Conservation (phyloP, 164 flowering plant genomes). For the Stephania japonica region DNA sequence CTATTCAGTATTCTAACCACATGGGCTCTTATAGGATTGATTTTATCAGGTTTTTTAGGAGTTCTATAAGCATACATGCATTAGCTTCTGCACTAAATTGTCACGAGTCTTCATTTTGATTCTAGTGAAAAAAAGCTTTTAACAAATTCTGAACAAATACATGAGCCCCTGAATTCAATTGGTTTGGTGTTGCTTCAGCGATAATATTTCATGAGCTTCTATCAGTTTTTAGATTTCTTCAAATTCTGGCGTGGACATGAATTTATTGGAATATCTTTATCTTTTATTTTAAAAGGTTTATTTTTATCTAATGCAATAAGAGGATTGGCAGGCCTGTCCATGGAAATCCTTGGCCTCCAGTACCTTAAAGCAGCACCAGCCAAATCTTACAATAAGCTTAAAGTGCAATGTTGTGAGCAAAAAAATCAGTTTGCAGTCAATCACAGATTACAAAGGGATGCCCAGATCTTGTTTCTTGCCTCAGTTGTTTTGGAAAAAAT, state of each 20-base stretch:
- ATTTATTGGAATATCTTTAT: not conserved
- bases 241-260: not conserved
- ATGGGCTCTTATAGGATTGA: no score
- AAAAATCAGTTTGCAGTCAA: conserved; percentile 3
- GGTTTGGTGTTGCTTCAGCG: no score
- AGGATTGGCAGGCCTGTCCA: conserved; percentile 20
- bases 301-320: conserved; percentile 16
- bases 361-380: conserved; percentile 8
- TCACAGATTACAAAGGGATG: conserved; percentile 15
- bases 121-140: no score
- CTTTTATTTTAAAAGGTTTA: not conserved
- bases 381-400: conserved; percentile 11
- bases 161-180: no score
- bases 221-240: not conserved
- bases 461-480: conserved; percentile 10
- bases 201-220: not conserved
- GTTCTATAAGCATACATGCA: no score
- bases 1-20: no score
- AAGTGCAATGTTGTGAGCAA: conserved; percentile 1
- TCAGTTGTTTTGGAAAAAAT: conserved; percentile 20
- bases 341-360: conserved; percentile 19
- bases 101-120: not conserved
- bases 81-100: not conserved
- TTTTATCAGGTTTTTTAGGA: no score
- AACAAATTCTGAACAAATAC: no score